Evolutionary conservation across 176 grass and related monocot species (phyloP), one percentile per base, ranked within the genome.

Genomic region (Echinochloa phyllopogon): DNA sequence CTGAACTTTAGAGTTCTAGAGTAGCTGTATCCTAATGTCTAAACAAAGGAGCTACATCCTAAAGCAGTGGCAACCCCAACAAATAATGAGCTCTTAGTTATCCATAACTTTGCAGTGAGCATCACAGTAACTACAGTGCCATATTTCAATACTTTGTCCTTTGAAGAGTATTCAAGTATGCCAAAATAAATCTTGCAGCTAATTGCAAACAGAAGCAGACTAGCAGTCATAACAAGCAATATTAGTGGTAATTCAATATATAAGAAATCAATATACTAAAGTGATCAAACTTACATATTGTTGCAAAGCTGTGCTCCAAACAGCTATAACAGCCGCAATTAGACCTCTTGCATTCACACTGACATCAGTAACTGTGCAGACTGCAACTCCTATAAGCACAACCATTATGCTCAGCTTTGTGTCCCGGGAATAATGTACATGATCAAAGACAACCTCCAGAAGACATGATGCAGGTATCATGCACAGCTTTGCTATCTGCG

Each of bases 401-500:
- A 70, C 67, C 67, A 70, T 45, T 45, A 70, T 70, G 67, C 67
- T 70, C 40, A 70, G 67, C 67, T 70, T 70, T 45, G 67, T 70
- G 67, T 70, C 67, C 41, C 41, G 67, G 16, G 67, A 70, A 25
- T 70, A 49, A 50, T 72, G 69, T 17, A 48, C 42, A 49, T 72
- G 69, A 27, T 72, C 69, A 24, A 72, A 72, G n/a, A 48, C 69
- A 72, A 47, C 23, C 69, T 72, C 42, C 39, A 72, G 69, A 49
- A 72, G 44, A 72, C 69, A 72, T 8, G 69, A 70, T 24, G 67
- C 67, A 45, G 67, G 67, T 45, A 70, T 70, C 67, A 72, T 72
- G 69, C 69, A 72, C 69, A 72, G 23, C 69, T 72, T 72, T 72
- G 69, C 69, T 72, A 72, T 72, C 69, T 70, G 67, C 24, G 10